Conservation (phyloP, 2,329 filamentous ascomycete species). For the Aspergillus amoenus region DNA sequence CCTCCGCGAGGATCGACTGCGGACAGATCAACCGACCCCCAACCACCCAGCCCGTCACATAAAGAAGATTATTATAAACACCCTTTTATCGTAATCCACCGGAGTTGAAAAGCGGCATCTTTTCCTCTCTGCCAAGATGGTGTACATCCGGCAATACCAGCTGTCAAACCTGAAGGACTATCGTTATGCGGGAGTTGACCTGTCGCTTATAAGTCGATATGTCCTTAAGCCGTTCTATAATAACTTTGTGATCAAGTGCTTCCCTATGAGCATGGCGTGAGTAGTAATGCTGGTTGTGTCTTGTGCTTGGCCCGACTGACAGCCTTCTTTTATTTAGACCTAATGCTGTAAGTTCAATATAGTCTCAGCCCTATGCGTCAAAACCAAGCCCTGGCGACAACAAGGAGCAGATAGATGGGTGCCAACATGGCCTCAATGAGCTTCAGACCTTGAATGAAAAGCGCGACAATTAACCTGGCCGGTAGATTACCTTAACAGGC, state of each 20-base stretch:
- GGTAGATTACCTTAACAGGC: constrained; percentile 79
- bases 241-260: constrained; percentile 88
- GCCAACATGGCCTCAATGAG: background rate
- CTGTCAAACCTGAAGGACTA: constrained; percentile 88
- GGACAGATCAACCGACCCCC: background rate
- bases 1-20: constrained; percentile 3
- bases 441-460: background rate
- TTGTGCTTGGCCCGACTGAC: constrained; percentile 13
- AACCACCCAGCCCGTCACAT: constrained; percentile 1
- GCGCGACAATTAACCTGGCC: constrained; percentile 14
- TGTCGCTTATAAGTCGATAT: constrained; percentile 85
- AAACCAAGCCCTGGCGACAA: background rate
- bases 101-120: background rate
- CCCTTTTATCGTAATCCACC: background rate
- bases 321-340: constrained; percentile 35
- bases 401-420: background rate
- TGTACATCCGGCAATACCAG: constrained; percentile 90
- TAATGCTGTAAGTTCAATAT: constrained; percentile 46
- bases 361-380: constrained; percentile 8
- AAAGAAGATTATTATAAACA: background rate
- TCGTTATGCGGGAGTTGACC: constrained; percentile 92
- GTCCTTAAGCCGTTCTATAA: constrained; percentile 97
- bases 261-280: constrained; percentile 91
- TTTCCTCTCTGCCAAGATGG: constrained; percentile 58
- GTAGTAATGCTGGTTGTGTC: constrained; percentile 31